Evolutionary conservation across 306 rosid genomes (phyloP).

Genomic region (Trifolium dubium): DNA sequence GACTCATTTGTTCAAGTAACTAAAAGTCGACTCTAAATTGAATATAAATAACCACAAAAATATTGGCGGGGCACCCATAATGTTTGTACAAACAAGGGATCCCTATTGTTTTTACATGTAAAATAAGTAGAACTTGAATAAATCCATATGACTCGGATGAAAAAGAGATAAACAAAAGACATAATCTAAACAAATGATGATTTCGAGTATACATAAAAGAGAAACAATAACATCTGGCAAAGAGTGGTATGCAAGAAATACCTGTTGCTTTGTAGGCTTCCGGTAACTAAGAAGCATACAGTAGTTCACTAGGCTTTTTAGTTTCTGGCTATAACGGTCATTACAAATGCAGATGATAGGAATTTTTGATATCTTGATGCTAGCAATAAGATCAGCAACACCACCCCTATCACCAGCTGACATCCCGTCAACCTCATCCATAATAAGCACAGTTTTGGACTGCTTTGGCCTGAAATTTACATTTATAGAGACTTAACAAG

Average conservation of each 20-base stretch:
- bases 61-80: conserved; percentile 5
- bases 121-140: conserved; percentile 28
- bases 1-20: conserved; percentile 14
- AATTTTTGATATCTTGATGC: conserved; percentile 89
- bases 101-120: conserved; percentile 24
- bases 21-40: conserved; percentile 12
- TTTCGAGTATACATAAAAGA: conserved; percentile 4
- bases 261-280: conserved; percentile 98
- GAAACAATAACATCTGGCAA: conserved; percentile 7
- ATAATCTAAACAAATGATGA: conserved; percentile 7
- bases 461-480: conserved; percentile 68
- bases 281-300: conserved; percentile 88
- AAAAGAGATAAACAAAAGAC: conserved; percentile 15
- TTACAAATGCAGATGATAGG: conserved; percentile 98
- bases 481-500: conserved; percentile 35
- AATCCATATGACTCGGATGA: conserved; percentile 19
- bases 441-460: conserved; percentile 83
- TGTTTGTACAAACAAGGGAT: conserved; percentile 20
- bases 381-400: conserved; percentile 89
- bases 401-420: conserved; percentile 99
- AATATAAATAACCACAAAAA: conserved; percentile 24
- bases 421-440: conserved; percentile 99
- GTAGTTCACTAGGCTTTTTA: conserved; percentile 93
- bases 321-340: conserved; percentile 96
- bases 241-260: conserved; percentile 33